Conservation (phyloP, 1,284 basidiomycete species). For the Trichosporon inkin region DNA sequence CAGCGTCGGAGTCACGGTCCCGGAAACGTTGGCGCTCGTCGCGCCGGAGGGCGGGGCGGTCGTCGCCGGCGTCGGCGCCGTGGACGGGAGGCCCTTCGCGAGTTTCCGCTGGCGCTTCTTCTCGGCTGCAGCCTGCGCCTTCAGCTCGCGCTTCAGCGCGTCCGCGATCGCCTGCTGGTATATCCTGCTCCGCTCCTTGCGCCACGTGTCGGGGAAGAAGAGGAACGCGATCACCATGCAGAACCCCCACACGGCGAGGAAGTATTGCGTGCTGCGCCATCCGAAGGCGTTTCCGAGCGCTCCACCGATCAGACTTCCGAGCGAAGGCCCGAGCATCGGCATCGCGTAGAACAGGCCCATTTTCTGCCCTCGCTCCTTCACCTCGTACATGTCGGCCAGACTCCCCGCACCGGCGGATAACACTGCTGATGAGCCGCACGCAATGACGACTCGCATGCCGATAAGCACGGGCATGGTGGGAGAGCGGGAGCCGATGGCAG, state of each 20-base stretch:
- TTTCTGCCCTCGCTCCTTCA: slow-evolving; percentile 68
- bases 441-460: slow-evolving; percentile 51
- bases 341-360: slow-evolving; percentile 48
- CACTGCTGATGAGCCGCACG: slow-evolving; percentile 65
- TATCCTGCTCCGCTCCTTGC: slow-evolving; percentile 68
- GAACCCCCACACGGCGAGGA: slow-evolving; percentile 64
- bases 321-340: slow-evolving; percentile 56
- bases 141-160: slow-evolving; percentile 42
- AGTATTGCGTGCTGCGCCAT: slow-evolving; percentile 79
- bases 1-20: slow-evolving; percentile 7
- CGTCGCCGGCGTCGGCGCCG: slow-evolving; percentile 31
- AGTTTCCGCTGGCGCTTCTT: slow-evolving; percentile 32
- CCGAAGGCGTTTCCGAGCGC: slow-evolving; percentile 60
- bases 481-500: slow-evolving; percentile 62
- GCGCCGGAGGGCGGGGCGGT: slow-evolving; percentile 14
- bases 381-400: slow-evolving; percentile 71
- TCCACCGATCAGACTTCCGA: slow-evolving; percentile 69
- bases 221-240: slow-evolving; percentile 60
- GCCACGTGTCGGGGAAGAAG: slow-evolving; percentile 74
- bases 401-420: slow-evolving; percentile 75
- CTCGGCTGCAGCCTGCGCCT: slow-evolving; percentile 28
- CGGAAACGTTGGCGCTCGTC: slow-evolving; percentile 4
- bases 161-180: slow-evolving; percentile 60
- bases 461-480: slow-evolving; percentile 63
- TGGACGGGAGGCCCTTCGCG: slow-evolving; percentile 27